A percentile compares a stretch with the other conserved stretches of the same genome.
phyloP scores from a whole-genome alignment of 441 rosid genomes.

The Heliophila coronopifolia region DNA sequence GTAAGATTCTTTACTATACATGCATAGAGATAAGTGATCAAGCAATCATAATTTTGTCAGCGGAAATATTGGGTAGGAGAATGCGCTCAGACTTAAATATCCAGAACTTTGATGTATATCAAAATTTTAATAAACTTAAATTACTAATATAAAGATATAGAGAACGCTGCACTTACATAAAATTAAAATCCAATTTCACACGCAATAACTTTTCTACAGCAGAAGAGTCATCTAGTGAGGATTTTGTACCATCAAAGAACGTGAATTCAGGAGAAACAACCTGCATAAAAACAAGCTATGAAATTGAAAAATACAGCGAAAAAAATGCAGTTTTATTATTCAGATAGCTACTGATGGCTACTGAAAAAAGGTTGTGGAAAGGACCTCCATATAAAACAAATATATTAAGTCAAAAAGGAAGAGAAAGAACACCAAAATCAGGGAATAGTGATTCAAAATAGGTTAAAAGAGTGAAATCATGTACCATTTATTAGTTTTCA shows the following conservation, averaged over 20 bases:
- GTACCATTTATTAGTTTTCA: neutral
- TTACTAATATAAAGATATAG: neutral
- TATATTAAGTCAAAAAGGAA: constrained; percentile 2
- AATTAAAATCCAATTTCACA: constrained; percentile 90
- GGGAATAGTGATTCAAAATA: neutral
- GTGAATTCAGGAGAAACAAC: constrained; percentile 95
- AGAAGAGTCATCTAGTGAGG: constrained; percentile 73
- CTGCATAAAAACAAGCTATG: constrained; percentile 39
- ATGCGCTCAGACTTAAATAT: neutral
- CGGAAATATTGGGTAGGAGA: constrained; percentile 9
- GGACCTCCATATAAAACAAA: constrained; percentile 12
- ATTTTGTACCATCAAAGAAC: constrained; percentile 92
- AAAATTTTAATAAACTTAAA: constrained; percentile 14
- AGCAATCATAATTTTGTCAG: constrained; percentile 8
- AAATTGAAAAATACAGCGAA: constrained; percentile 14
- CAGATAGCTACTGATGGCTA: constrained; percentile 6
- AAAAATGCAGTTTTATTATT: constrained; percentile 2
- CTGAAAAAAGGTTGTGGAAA: constrained; percentile 3
- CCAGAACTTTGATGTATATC: constrained; percentile 5
- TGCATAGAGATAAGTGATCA: constrained; percentile 7
- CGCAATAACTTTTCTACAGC: constrained; percentile 90
- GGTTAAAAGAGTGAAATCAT: constrained; percentile 7
- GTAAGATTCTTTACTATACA: constrained; percentile 7
- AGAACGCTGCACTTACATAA: constrained; percentile 63
- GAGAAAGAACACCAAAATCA: constrained; percentile 2